These are phyloP conservation scores for Ophiostoma himal-ulmi DNA, from an alignment of 2,329 filamentous ascomycete species.

Conservation along the genomic window DNA sequence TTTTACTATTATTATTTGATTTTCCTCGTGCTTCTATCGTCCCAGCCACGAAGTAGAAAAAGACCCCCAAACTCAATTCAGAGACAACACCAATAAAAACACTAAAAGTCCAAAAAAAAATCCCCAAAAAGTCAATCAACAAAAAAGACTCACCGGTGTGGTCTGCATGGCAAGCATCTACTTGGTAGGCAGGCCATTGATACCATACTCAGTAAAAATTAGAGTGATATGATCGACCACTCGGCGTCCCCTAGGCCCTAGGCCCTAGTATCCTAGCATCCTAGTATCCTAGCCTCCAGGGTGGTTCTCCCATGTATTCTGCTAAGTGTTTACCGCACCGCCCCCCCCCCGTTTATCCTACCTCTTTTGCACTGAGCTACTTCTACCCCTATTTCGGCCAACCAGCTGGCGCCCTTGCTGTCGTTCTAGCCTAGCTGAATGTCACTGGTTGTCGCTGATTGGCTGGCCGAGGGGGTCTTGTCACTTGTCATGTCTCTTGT, in stretches of 20 bases:
- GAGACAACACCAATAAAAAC: not conserved
- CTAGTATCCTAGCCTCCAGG: not conserved
- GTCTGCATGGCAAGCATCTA: too few relatives aligned
- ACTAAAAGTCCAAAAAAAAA: too few relatives aligned
- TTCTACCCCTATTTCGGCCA: not conserved
- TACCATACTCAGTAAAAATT: not conserved
- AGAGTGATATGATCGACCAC: conserved; percentile 5
- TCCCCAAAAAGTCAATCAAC: too few relatives aligned
- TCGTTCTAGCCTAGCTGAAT: conserved; percentile 4
- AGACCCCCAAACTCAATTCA: not conserved
- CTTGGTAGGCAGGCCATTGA: not conserved
- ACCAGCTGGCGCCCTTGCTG: conserved; percentile 4
- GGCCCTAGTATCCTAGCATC: not conserved
- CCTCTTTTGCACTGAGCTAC: not conserved
- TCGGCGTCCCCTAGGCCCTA: not conserved
- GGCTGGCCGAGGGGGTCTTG: not conserved
- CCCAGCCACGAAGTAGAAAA: not conserved
- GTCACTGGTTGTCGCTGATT: not conserved
- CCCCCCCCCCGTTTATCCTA: not conserved
- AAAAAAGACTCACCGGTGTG: not conserved
- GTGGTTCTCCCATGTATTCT: too few relatives aligned
- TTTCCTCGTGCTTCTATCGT: not conserved
- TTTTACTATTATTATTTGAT: not conserved
- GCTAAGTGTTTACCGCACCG: not conserved
- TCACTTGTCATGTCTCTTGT: not conserved